Evolutionary conservation across 2,329 filamentous ascomycete genomes (phyloP).

Genomic region (Lachnellula arida): DNA sequence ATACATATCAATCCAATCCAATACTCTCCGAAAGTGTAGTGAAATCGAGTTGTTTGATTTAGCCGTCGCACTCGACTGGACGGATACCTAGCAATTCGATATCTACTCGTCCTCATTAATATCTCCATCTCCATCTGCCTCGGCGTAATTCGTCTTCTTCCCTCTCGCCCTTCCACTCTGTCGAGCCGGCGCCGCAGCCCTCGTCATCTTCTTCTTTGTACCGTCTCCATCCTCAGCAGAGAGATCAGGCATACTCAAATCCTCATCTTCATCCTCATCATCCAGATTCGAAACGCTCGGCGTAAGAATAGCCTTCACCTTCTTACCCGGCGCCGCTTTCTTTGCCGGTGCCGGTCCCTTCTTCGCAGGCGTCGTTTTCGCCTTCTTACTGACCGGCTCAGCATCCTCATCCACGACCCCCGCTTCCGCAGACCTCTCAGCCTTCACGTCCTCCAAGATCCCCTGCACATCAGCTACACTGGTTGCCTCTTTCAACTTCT

Average conservation of each 20-base stretch:
- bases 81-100: background rate
- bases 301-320: slow-evolving; percentile 36
- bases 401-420: slow-evolving; percentile 4
- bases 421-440: slow-evolving; percentile 1
- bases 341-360: slow-evolving; percentile 13
- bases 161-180: slow-evolving; percentile 19
- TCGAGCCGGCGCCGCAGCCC: slow-evolving; percentile 9
- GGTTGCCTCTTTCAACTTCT: slow-evolving; percentile 17
- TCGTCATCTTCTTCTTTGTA: background rate
- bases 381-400: background rate
- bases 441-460: slow-evolving; percentile 22
- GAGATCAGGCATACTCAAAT: slow-evolving; percentile 36
- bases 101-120: background rate
- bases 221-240: slow-evolving; percentile 31
- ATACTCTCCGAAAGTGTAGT: no score
- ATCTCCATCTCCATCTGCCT: slow-evolving; percentile 3
- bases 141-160: slow-evolving; percentile 19
- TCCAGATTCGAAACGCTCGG: slow-evolving; percentile 38
- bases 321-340: slow-evolving; percentile 16
- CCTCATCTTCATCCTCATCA: slow-evolving; percentile 31
- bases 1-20: background rate
- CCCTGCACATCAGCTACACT: slow-evolving; percentile 25
- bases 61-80: background rate
- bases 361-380: slow-evolving; percentile 13
- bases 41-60: background rate